phyloP scores from a whole-genome alignment of 495 filamentous ascomycete species.

The Tuber melanosporum region DNA sequence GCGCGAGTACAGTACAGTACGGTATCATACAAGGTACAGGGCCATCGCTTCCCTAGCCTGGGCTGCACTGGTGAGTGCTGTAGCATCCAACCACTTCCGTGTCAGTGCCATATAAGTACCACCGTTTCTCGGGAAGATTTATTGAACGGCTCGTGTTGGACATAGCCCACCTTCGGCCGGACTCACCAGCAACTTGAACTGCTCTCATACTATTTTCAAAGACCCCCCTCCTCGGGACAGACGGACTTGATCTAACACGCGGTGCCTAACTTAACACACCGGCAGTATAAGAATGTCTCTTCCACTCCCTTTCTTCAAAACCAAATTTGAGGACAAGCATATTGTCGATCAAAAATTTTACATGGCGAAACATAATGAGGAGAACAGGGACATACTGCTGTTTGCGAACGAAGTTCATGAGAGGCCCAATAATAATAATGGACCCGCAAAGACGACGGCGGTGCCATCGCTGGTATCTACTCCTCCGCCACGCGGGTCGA shows the following conservation, averaged over 20 bases:
- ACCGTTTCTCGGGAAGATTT: background rate
- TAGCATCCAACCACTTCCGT: background rate
- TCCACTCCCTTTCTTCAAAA: conserved; percentile 1
- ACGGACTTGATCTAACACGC: background rate
- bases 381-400: background rate
- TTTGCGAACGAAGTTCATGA: background rate
- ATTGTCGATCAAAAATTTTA: conserved; percentile 3
- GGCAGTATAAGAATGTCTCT: background rate
- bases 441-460: background rate
- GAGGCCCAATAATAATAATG: background rate
- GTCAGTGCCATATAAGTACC: background rate
- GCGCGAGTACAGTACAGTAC: background rate
- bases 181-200: background rate
- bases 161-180: background rate
- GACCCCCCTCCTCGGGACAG: background rate
- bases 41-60: background rate
- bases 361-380: background rate
- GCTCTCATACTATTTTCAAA: background rate
- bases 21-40: too few species aligned
- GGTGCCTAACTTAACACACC: background rate
- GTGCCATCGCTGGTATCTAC: background rate
- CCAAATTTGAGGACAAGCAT: background rate
- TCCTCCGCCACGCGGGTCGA: background rate
- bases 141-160: background rate
- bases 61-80: background rate